phyloP scores from a whole-genome alignment of 768 basidiomycete genomes.

The Polyporus arcularius region DNA sequence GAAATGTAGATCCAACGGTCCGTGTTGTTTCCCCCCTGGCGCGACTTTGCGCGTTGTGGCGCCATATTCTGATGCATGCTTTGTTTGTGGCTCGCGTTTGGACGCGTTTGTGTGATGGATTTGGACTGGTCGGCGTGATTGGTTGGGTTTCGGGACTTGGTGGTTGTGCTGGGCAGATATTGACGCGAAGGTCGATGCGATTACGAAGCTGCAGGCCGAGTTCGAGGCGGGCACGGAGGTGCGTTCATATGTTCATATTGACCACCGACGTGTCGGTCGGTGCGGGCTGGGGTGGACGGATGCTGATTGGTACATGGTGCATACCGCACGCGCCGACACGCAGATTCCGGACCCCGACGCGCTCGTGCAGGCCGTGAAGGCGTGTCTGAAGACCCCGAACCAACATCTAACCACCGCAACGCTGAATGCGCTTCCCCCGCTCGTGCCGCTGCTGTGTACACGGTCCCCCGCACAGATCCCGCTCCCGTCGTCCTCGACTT shows the following conservation, averaged over 20 bases:
- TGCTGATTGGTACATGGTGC: not conserved
- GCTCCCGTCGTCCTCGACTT: conserved; percentile 29
- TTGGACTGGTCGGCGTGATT: conserved; percentile 2
- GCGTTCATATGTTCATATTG: conserved; percentile 23
- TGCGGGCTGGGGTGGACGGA: not conserved
- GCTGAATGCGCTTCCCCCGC: conserved; percentile 64
- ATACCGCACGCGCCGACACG: not conserved
- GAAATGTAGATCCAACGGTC: conserved; percentile 35
- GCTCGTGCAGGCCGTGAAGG: conserved; percentile 67
- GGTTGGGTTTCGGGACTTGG: not conserved
- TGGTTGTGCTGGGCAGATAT: conserved; percentile 50
- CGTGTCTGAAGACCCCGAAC: conserved; percentile 78
- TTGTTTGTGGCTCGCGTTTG: not conserved
- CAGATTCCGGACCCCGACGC: conserved; percentile 71
- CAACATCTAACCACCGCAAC: conserved; percentile 81
- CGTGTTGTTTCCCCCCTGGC: conserved; percentile 4
- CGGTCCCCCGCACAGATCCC: conserved; percentile 19
- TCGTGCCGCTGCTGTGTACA: conserved; percentile 63
- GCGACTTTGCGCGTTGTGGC: not conserved
- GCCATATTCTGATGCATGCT: not conserved
- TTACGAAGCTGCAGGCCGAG: conserved; percentile 74
- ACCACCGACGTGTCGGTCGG: no score
- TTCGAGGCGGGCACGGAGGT: conserved; percentile 77
- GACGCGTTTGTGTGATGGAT: conserved; percentile 7
- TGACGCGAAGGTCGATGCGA: conserved; percentile 78